These are phyloP conservation scores for Pinus albicaulis DNA, from an alignment of 75 land plant genomes.

Conservation along the genomic window DNA sequence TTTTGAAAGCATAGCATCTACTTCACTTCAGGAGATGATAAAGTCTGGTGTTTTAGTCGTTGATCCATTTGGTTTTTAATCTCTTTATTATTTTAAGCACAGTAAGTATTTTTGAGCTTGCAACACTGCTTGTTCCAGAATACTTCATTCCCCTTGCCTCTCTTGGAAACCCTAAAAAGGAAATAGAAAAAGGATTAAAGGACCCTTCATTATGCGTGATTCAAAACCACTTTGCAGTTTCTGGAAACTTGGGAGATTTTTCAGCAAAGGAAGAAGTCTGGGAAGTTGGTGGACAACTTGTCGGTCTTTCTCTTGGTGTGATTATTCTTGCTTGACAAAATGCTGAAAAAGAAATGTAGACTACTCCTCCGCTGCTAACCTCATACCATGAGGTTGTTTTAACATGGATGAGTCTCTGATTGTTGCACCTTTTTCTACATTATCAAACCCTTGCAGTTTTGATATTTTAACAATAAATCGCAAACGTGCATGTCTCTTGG, in stretches of 20 bases:
- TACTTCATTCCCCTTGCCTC: conserved; percentile 92
- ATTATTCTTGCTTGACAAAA: conserved; percentile 58
- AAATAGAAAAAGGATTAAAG: no score
- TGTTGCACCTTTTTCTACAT: conserved; percentile 81
- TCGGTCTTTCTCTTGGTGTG: conserved; percentile 87
- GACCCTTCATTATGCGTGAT: conserved; percentile 97
- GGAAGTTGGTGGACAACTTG: conserved; percentile 89
- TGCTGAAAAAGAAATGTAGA: no score
- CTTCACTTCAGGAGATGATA: no score
- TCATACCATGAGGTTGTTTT: conserved; percentile 57
- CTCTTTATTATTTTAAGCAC: no score
- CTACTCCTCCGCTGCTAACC: conserved; percentile 54
- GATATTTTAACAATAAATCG: no score
- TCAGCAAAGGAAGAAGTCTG: conserved; percentile 90
- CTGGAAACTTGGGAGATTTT: conserved; percentile 11
- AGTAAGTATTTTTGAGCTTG: conserved; percentile 97
- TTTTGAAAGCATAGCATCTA: no score
- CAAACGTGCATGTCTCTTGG: conserved; percentile 76
- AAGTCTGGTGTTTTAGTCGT: no score
- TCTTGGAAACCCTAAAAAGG: conserved; percentile 86
- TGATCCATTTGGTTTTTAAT: no score
- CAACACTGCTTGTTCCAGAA: conserved; percentile 77
- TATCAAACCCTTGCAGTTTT: conserved; percentile 74
- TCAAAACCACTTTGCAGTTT: conserved; percentile 94
- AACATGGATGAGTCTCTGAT: conserved; percentile 66